Base-by-base conservation (phyloP, 306 rosid species). In the Cercis canadensis region DNA sequence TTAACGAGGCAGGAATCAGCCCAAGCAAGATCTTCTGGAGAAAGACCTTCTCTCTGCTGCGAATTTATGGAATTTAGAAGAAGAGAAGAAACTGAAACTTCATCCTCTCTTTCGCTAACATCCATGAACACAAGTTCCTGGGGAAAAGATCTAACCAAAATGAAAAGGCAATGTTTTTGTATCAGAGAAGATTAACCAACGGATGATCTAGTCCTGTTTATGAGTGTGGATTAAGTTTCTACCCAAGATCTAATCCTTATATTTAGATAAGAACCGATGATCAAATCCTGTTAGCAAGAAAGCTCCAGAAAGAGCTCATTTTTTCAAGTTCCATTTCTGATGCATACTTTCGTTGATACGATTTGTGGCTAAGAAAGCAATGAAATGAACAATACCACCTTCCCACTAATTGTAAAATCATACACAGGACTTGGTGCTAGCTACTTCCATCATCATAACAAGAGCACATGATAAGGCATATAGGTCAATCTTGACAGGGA, bases 1-100 rank as follows among this genome's bases (percentile, higher is more conserved):
- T 72, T 55, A 61, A 63, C 32, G 41, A 92, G 81, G 73, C 89
- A 89, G 57, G 97, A 92, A 77, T 92, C 90, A 49, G 56, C 78
- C 97, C 96, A 89, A 43, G 84, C 90, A 67, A 74, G 77, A 73
- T 92, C 97, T 78, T 92, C 97, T 0, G 70, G 80, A 54, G 96
- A 87, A 55, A 79, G 65, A 70, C 33, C 67, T 18, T 43, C 73
- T 32, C 21, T 70, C 52, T 74, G 81, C 37, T 4, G 50, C 33
- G 69, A 60, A 44, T 11, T 8, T 9, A 62, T 4, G 54, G 83
- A 70, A 39, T 70, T 47, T 29, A 55, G 29, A 67, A 52, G 5
- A 55, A 10, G 36, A 12, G 72, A 75, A 41, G 70, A 64, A 78
- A 36, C 57, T 57, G 76, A 74, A 70, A 74, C 61, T 54, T 32